These are phyloP conservation scores for Boletus huronensis DNA, from an alignment of 768 basidiomycete species.

Conservation along the genomic window DNA sequence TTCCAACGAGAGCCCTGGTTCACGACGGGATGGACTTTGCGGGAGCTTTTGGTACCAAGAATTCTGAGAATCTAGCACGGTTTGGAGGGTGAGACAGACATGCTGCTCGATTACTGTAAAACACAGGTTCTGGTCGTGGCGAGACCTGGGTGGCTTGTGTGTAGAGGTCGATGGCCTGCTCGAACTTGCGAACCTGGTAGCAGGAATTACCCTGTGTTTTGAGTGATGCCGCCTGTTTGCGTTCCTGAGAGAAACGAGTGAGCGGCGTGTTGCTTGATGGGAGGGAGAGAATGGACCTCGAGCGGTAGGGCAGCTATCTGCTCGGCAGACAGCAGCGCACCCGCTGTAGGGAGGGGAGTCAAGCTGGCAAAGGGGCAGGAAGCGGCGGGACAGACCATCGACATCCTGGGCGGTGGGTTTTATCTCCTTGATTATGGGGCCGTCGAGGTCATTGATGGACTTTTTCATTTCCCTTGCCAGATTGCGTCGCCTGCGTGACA, in stretches of 20 bases:
- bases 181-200: constrained; percentile 61
- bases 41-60: too few relatives aligned
- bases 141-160: constrained; percentile 72
- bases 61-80: too few relatives aligned
- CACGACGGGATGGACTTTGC: too few relatives aligned
- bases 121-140: constrained; percentile 84
- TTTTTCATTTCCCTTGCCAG: constrained; percentile 54
- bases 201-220: constrained; percentile 72
- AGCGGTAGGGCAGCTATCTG: constrained; percentile 54
- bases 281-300: constrained; percentile 43
- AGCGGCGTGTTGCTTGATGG: background rate
- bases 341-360: constrained; percentile 31
- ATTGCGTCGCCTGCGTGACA: too few relatives aligned
- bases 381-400: constrained; percentile 26
- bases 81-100: constrained; percentile 48
- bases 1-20: too few relatives aligned
- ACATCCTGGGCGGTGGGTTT: constrained; percentile 42
- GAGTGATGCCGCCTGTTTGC: constrained; percentile 57
- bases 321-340: constrained; percentile 45
- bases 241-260: constrained; percentile 47
- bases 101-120: constrained; percentile 95
- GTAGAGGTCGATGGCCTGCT: constrained; percentile 60
- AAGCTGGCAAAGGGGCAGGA: background rate
- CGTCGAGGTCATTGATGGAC: constrained; percentile 53
- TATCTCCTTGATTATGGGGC: constrained; percentile 79